Base-by-base conservation (phyloP, 192 early-diverging fungal species). In the Backusella tarrabulga region DNA sequence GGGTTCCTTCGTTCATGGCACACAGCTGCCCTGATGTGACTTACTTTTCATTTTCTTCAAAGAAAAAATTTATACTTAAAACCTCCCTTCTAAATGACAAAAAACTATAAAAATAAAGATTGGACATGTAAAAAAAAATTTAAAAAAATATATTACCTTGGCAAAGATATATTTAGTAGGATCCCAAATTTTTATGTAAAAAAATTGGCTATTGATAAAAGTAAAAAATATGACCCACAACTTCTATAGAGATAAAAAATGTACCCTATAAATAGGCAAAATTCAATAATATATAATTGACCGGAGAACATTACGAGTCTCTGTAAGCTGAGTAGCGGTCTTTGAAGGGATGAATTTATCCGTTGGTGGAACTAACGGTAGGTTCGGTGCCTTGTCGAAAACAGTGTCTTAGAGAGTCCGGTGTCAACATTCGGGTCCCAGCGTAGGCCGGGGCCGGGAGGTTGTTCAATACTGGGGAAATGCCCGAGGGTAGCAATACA, bases 401-500 rank as follows among this genome's bases (percentile, higher is more conserved):
- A 76, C 41, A 79, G 83, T 84, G 83, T 84, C 83, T 84, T 78
- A 74, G 68, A 77, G 83, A 84, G 80, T 74, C 75, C 36, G 23
- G 68, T 84, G 83, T 84, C 77, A 81, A 79, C 72, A 84, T 84
- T 81, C 83, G 70, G 67, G 60, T 42, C 26, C 81, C 19, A 50
- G 71, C 76, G 79, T 72, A 84, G 60, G 76, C 76, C 77, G 19
- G 67, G 74, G 36, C 40, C 41, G 34, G 80, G 83, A 75, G 80
- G 83, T 80, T 84, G 74, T 72, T 81, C 73, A 84, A 81, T 81
- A 81, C 72, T 73, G 71, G 52, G 74, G 83, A 34, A 67, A 34
- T 42, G 83, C 83, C 83, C 83, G 76, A 84, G 83, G 77, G 80
- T 84, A 80, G 83, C 60, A 84, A 84, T 80, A 84, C 80, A 84